Conservation (phyloP, 2,329 filamentous ascomycete genomes). For the Fusarium circinatum region DNA sequence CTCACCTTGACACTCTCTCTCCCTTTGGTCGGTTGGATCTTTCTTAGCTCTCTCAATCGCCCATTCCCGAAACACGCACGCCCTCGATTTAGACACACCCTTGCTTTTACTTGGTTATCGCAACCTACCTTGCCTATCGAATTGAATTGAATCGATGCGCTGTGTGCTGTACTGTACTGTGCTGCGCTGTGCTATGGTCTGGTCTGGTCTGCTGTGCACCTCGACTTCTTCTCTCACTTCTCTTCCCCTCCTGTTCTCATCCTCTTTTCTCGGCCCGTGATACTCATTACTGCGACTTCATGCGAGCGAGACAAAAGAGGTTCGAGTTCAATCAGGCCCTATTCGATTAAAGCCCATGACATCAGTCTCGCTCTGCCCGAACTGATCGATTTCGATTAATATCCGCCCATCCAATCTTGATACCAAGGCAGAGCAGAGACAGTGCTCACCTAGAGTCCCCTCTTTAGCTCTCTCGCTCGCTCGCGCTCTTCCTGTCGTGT, state of each 20-base stretch:
- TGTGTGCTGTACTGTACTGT: background rate
- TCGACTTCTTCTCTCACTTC: background rate
- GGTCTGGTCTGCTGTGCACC: background rate
- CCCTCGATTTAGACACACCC: constrained; percentile 18
- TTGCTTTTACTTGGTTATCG: constrained; percentile 11
- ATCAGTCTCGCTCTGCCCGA: constrained; percentile 28
- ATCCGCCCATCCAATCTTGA: constrained; percentile 16
- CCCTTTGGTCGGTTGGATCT: constrained; percentile 33
- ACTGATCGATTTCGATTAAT: constrained; percentile 10
- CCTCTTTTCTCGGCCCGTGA: background rate
- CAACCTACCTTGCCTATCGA: constrained; percentile 2
- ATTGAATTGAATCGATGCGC: constrained; percentile 3
- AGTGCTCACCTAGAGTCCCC: constrained; percentile 17
- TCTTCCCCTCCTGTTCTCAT: constrained; percentile 12
- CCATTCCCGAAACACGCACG: constrained; percentile 35
- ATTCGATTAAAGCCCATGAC: constrained; percentile 2
- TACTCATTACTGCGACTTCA: background rate
- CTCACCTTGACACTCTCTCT: constrained; percentile 14
- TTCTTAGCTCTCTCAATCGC: constrained; percentile 18
- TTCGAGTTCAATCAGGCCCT: background rate
- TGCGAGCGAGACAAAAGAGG: background rate
- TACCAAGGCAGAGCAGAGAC: constrained; percentile 24
- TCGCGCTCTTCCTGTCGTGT: constrained; percentile 24
- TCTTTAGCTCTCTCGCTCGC: constrained; percentile 8
- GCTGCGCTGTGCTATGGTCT: background rate